Evolutionary conservation across 371 early-diverging fungal genomes (phyloP).

Genomic region (Phascolomyces articulosus): DNA sequence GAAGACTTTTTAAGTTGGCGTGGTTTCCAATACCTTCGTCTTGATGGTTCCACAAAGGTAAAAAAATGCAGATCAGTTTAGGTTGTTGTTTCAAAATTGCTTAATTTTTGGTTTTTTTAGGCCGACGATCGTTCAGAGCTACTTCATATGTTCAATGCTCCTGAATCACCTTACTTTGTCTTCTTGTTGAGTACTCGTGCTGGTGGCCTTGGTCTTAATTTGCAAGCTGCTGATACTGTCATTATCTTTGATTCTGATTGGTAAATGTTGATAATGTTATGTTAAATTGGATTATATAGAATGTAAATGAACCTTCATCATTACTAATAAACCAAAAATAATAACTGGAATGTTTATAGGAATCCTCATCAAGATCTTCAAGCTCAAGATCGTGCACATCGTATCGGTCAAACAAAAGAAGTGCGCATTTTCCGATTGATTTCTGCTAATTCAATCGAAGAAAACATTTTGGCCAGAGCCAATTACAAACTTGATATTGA

Average conservation of each 20-base stretch:
- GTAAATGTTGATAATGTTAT: no score
- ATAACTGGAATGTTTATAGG: no score
- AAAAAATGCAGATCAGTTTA: neutral
- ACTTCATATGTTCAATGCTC: conserved; percentile 85
- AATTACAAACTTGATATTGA: conserved; percentile 96
- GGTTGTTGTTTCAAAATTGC: no score
- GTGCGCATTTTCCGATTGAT: conserved; percentile 99
- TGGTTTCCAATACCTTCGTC: conserved; percentile 81
- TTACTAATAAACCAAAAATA: no score
- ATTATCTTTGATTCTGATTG: conserved; percentile 99
- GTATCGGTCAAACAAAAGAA: conserved; percentile 99
- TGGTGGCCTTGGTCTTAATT: conserved; percentile 99
- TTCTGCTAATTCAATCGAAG: conserved; percentile 95
- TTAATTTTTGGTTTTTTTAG: neutral
- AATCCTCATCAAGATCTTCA: conserved; percentile 99
- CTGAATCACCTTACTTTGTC: conserved; percentile 85
- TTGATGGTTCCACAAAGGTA: conserved; percentile 94
- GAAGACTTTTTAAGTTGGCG: conserved; percentile 91
- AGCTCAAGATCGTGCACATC: conserved; percentile 99
- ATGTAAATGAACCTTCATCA: no score
- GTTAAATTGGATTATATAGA: no score
- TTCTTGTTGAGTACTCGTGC: conserved; percentile 99
- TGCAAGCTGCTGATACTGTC: conserved; percentile 99
- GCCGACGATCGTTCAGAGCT: conserved; percentile 87
- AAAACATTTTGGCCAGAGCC: conserved; percentile 95